Evolutionary conservation across 2,329 filamentous ascomycete species (phyloP).

Genomic region (Aspergillus chevalieri): DNA sequence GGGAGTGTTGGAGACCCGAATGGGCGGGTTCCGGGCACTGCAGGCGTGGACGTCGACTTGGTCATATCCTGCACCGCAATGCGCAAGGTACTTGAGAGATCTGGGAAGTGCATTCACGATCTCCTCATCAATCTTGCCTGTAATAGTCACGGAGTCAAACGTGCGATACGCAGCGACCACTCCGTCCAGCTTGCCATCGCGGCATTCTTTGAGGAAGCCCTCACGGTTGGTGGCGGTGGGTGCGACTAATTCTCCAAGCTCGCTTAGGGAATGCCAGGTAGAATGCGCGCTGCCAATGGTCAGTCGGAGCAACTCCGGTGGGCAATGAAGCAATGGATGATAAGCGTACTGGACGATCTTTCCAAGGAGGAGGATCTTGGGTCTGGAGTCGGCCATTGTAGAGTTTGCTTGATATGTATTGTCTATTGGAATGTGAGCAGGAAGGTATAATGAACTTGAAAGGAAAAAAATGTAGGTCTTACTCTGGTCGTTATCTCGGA

Average conservation of each 20-base stretch:
- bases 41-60: slow-evolving; percentile 70
- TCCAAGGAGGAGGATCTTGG: slow-evolving; percentile 59
- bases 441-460: not conserved
- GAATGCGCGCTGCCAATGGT: slow-evolving; percentile 47
- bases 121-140: slow-evolving; percentile 65
- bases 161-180: slow-evolving; percentile 64
- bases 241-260: slow-evolving; percentile 59
- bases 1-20: slow-evolving; percentile 76
- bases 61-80: slow-evolving; percentile 68
- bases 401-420: not conserved
- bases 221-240: slow-evolving; percentile 56
- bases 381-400: slow-evolving; percentile 33
- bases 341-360: slow-evolving; percentile 56
- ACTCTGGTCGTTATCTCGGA: not conserved
- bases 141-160: slow-evolving; percentile 58
- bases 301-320: not conserved
- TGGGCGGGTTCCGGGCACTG: slow-evolving; percentile 51
- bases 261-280: slow-evolving; percentile 56
- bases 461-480: not conserved
- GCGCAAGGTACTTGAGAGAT: slow-evolving; percentile 32
- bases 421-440: not conserved
- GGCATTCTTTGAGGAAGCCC: slow-evolving; percentile 65
- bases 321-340: not conserved
- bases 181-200: slow-evolving; percentile 59
- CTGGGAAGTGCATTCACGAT: slow-evolving; percentile 50